phyloP scores from a whole-genome alignment of 2,329 filamentous ascomycete genomes.

The Metarhizium humberi region DNA sequence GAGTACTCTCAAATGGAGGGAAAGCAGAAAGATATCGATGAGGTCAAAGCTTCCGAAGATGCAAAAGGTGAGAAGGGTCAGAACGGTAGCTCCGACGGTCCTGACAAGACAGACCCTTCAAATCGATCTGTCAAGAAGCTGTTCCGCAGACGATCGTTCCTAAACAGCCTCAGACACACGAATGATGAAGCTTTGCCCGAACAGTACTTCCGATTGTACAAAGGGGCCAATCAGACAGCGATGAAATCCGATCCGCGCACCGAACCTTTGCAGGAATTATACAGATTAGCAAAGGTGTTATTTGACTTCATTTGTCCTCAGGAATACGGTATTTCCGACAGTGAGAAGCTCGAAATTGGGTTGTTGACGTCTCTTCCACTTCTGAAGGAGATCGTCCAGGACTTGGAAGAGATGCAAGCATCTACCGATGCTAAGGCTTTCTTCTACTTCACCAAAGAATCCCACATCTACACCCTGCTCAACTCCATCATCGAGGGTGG shows the following conservation, averaged over 20 bases:
- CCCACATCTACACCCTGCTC: constrained; percentile 93
- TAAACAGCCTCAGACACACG: constrained; percentile 40
- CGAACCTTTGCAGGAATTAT: constrained; percentile 83
- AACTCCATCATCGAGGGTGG: constrained; percentile 98
- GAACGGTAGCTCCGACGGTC: constrained; percentile 21
- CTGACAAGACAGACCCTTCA: constrained; percentile 31
- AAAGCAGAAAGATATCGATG: constrained; percentile 32
- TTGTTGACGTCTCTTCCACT: constrained; percentile 87
- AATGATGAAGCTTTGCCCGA: constrained; percentile 50
- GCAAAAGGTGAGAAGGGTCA: constrained; percentile 20
- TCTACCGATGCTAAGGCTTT: constrained; percentile 91
- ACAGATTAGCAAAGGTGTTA: constrained; percentile 84
- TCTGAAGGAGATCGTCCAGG: constrained; percentile 92
- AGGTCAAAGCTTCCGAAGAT: constrained; percentile 29
- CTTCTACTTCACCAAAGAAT: constrained; percentile 99
- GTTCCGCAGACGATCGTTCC: constrained; percentile 52
- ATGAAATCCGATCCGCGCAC: constrained; percentile 77
- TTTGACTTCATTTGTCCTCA: constrained; percentile 99
- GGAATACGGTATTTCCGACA: constrained; percentile 92
- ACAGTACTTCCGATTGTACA: constrained; percentile 86
- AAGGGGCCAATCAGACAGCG: constrained; percentile 56
- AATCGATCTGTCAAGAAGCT: constrained; percentile 33
- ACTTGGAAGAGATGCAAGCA: constrained; percentile 94
- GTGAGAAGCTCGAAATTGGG: constrained; percentile 97
- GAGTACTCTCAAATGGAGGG: constrained; percentile 41